Percentiles rank a stretch among this genome's conserved stretches.
phyloP scores from a whole-genome alignment of 2,329 filamentous ascomycete genomes.

The Fusarium sp. region DNA sequence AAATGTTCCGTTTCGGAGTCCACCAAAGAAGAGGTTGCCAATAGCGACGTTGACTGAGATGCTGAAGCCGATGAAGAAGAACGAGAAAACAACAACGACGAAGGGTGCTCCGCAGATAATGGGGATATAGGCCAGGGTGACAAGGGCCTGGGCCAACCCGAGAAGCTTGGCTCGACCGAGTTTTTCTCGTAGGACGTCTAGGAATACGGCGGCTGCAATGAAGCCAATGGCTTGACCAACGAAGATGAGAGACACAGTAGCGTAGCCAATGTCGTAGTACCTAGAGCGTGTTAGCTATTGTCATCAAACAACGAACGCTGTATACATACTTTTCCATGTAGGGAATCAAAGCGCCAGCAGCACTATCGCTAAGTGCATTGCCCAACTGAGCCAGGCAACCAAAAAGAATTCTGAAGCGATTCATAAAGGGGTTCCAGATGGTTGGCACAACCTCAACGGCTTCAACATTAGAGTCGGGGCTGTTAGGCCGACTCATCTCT shows the following conservation, averaged over 20 bases:
- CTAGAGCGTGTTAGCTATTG: conserved; percentile 49
- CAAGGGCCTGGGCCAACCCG: conserved; percentile 67
- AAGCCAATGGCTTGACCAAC: conserved; percentile 83
- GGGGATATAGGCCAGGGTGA: conserved; percentile 73
- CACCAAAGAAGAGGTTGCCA: conserved; percentile 70
- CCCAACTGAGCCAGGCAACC: conserved; percentile 75
- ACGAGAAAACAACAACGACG: conserved; percentile 73
- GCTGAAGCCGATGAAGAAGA: conserved; percentile 75
- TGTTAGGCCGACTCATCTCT: conserved; percentile 67
- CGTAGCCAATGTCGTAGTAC: conserved; percentile 81
- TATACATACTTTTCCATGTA: conserved; percentile 75
- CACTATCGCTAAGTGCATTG: conserved; percentile 80
- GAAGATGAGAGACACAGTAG: conserved; percentile 84
- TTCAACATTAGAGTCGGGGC: conserved; percentile 55
- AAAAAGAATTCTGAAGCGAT: conserved; percentile 75
- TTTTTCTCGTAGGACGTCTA: conserved; percentile 72
- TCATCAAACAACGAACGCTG: background rate
- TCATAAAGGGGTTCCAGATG: conserved; percentile 73
- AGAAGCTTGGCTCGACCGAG: conserved; percentile 76
- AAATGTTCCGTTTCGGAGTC: conserved; percentile 65
- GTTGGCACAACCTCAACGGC: conserved; percentile 66
- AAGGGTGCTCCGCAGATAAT: conserved; percentile 79
- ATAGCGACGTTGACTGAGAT: conserved; percentile 69
- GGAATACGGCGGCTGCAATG: conserved; percentile 76
- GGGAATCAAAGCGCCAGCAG: conserved; percentile 82